These are phyloP conservation scores for Sechiopsis laciniata DNA, from an alignment of 306 rosid genomes.

Conservation along the genomic window DNA sequence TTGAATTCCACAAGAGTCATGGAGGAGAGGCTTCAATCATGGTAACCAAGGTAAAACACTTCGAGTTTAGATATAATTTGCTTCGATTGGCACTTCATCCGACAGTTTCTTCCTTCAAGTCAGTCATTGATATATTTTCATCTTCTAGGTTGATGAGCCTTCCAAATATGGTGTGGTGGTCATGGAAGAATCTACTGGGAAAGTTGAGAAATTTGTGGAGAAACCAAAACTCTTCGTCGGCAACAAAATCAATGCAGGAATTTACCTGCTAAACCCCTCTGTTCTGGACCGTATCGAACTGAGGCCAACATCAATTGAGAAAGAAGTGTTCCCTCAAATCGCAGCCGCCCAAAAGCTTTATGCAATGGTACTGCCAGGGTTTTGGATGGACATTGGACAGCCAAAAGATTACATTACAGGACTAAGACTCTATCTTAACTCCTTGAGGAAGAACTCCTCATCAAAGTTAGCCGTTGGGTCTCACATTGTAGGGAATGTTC, in stretches of 20 bases:
- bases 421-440: conserved; percentile 71
- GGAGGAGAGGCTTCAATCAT: conserved; percentile 99
- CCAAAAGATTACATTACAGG: conserved; percentile 94
- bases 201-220: conserved; percentile 90
- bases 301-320: conserved; percentile 98
- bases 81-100: background rate
- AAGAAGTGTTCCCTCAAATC: conserved; percentile 87
- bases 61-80: background rate
- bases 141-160: conserved; percentile 91
- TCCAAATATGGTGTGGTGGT: conserved; percentile 98
- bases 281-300: conserved; percentile 81
- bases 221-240: conserved; percentile 97
- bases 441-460: conserved; percentile 67
- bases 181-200: conserved; percentile 76
- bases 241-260: conserved; percentile 98
- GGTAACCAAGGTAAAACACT: conserved; percentile 84
- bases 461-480: conserved; percentile 65
- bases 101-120: background rate
- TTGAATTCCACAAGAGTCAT: conserved; percentile 77
- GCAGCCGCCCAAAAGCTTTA: conserved; percentile 74
- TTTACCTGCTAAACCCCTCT: conserved; percentile 77
- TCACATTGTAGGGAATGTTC: conserved; percentile 82
- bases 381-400: conserved; percentile 99
- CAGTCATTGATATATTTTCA: conserved; percentile 18
- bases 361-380: conserved; percentile 99